Evolutionary conservation across 805 yeast genomes (phyloP).

Genomic region (Yamadazyma olivae): DNA sequence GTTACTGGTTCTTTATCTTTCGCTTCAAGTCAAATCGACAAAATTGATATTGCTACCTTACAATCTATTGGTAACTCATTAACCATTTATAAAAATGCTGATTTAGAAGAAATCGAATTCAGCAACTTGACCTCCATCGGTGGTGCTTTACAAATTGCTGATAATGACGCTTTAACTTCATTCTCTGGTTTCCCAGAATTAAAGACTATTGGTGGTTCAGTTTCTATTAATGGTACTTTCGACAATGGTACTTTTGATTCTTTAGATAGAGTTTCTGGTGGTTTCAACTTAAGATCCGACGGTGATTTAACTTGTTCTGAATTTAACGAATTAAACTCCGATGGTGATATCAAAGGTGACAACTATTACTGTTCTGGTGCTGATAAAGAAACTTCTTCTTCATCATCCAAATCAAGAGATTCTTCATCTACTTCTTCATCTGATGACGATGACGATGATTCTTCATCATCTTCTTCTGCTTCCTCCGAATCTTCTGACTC

Average conservation of each 20-base stretch:
- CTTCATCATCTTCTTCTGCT: slow-evolving; percentile 23
- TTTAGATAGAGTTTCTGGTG: slow-evolving; percentile 84
- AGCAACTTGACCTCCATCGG: slow-evolving; percentile 69
- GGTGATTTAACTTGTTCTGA: slow-evolving; percentile 80
- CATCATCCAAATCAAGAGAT: slow-evolving; percentile 37
- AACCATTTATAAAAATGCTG: slow-evolving; percentile 68
- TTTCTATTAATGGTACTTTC: slow-evolving; percentile 76
- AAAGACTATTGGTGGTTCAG: slow-evolving; percentile 83
- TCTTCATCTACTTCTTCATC: slow-evolving; percentile 21
- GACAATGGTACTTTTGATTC: slow-evolving; percentile 72
- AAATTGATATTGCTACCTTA: slow-evolving; percentile 54
- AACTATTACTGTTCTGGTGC: slow-evolving; percentile 73
- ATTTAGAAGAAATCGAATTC: slow-evolving; percentile 67
- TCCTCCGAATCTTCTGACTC: slow-evolving; percentile 15
- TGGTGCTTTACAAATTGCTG: slow-evolving; percentile 90
- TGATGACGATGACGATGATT: slow-evolving; percentile 9
- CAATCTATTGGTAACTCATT: slow-evolving; percentile 75
- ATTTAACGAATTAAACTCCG: slow-evolving; percentile 67
- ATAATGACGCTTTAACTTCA: slow-evolving; percentile 69
- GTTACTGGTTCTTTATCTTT: slow-evolving; percentile 84
- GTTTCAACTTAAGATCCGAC: slow-evolving; percentile 74
- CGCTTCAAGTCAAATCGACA: slow-evolving; percentile 64
- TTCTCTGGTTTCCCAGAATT: slow-evolving; percentile 75
- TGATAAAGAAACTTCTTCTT: slow-evolving; percentile 40
- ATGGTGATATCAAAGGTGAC: slow-evolving; percentile 90